phyloP scores from a whole-genome alignment of 2,329 filamentous ascomycete genomes.

The Seiridium cupressi region DNA sequence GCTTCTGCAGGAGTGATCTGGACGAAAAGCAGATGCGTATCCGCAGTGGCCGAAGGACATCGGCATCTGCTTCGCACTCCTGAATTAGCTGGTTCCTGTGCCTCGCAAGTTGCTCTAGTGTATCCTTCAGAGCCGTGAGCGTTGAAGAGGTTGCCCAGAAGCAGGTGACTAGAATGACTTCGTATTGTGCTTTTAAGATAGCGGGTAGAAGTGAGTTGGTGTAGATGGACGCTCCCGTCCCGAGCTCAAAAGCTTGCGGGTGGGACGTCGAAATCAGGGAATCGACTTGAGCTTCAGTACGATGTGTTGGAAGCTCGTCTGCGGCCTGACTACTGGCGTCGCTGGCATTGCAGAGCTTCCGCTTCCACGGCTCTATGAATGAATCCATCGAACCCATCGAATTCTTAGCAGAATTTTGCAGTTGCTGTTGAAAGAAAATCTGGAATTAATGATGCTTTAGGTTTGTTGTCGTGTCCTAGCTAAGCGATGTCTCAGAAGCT shows the following conservation, averaged over 20 bases:
- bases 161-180: slow-evolving; percentile 76
- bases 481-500: too few relatives aligned
- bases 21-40: slow-evolving; percentile 78
- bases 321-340: not conserved
- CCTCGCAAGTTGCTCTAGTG: slow-evolving; percentile 58
- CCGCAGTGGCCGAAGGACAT: slow-evolving; percentile 38
- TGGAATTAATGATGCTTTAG: too few relatives aligned
- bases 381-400: slow-evolving; percentile 14
- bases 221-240: slow-evolving; percentile 58
- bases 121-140: slow-evolving; percentile 52
- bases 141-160: slow-evolving; percentile 74
- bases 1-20: slow-evolving; percentile 67
- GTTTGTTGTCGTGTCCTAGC: too few relatives aligned
- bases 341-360: not conserved
- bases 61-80: slow-evolving; percentile 10
- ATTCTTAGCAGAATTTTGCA: too few relatives aligned
- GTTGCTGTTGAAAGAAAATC: too few relatives aligned
- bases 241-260: slow-evolving; percentile 49
- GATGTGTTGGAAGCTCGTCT: slow-evolving; percentile 48
- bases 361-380: slow-evolving; percentile 23
- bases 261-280: slow-evolving; percentile 47
- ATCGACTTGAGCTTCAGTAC: slow-evolving; percentile 36
- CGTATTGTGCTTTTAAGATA: slow-evolving; percentile 57
- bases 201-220: slow-evolving; percentile 57
- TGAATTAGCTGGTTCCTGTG: slow-evolving; percentile 35